These are phyloP conservation scores for Penicillium longicatenatum DNA, from an alignment of 495 filamentous ascomycete genomes.

Conservation along the genomic window DNA sequence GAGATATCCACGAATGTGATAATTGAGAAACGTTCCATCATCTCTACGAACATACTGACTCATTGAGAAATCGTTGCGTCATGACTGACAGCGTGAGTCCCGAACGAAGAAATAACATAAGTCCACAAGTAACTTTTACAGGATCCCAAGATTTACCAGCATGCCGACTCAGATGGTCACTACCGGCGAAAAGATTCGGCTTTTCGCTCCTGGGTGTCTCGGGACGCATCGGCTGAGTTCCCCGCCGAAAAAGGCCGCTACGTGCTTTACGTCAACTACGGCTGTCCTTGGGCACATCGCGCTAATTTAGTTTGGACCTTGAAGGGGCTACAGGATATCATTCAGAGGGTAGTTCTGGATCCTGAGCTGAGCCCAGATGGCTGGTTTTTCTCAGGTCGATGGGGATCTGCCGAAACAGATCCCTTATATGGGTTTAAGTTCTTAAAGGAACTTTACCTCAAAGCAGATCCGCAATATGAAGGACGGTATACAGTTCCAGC, in stretches of 20 bases:
- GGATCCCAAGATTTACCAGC: constrained; percentile 31
- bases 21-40: too few species aligned
- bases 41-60: too few species aligned
- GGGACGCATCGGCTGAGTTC: constrained; percentile 59
- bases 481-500: constrained; percentile 80
- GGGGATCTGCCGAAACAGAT: constrained; percentile 59
- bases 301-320: constrained; percentile 74
- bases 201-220: constrained; percentile 54
- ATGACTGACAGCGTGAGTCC: constrained; percentile 14
- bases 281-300: constrained; percentile 85
- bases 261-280: constrained; percentile 73
- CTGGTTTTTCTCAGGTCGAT: constrained; percentile 70
- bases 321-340: constrained; percentile 74
- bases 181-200: constrained; percentile 50
- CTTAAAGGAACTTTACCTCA: constrained; percentile 72
- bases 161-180: constrained; percentile 50
- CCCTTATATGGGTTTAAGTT: constrained; percentile 64
- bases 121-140: background rate
- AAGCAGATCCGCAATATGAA: constrained; percentile 65
- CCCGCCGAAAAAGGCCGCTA: constrained; percentile 76
- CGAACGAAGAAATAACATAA: background rate
- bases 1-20: too few species aligned
- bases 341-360: constrained; percentile 69
- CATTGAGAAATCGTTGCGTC: background rate
- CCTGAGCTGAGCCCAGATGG: constrained; percentile 65